Evolutionary conservation across 2,329 filamentous ascomycete species (phyloP), one percentile per base, ranked within the genome.

Genomic region (Lasiodiplodia theobromae): DNA sequence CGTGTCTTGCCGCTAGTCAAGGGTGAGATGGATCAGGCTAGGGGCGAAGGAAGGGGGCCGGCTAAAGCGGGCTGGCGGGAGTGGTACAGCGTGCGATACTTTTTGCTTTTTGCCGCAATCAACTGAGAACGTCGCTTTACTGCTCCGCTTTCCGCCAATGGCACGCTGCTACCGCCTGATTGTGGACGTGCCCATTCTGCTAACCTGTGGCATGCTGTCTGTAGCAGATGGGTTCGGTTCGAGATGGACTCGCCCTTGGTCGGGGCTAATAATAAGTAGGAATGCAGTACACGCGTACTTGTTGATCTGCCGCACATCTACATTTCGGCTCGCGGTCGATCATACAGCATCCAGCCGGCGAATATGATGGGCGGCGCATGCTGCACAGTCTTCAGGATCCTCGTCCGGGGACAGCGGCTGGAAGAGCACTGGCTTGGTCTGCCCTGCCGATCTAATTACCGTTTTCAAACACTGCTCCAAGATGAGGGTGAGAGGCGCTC

Each of bases 361-460:
- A 64, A n/a, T 52, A 64, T 34, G 47, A 40, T 28, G 58, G 40
- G 47, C 25, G 40, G 23, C 31, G 60, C 60, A 34, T 52, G 11
- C 47, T 64, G 60, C 60, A 64, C 40, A 23, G 40, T 64, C 44
- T 38, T 31, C 44, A 47, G 37, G 60, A 64, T 52, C 60, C 60
- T 31, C 60, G 47, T 25, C 60, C 25, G 31, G 60, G 47, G 47
- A 18, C n/a, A 12, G n/a, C 31, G 23, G 40, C 7, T 34, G 44
- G 37, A 12, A 49, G 18, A 52, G 60, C 60, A 64, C 60, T 38
- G 60, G 44, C 60, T 64, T 63, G 60, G 47, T 38, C 60, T 64
- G 28, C 47, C 60, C 60, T 37, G 60, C 60, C 60, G 60, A 64
- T 64, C 60, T 28, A 64, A 52, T 64, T 64, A 64, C 60, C 60